phyloP scores from a whole-genome alignment of 305 asterid genomes.

The Fraxinus sp. region DNA sequence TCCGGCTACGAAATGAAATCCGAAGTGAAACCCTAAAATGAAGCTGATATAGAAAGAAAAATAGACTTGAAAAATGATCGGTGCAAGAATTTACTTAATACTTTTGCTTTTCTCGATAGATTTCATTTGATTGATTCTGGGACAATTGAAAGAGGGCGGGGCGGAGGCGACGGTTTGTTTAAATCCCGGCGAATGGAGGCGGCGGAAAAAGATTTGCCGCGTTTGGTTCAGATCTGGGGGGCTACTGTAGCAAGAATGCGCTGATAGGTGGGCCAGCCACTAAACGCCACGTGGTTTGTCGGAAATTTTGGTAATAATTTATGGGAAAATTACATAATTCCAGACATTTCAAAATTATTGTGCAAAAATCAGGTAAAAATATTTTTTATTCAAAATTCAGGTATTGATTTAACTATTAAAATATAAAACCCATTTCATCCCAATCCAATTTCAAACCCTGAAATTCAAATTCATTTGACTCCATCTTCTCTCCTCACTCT shows the following conservation, averaged over 20 bases:
- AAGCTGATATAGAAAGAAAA: constrained; percentile 24
- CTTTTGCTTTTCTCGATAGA: neutral
- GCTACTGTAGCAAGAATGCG: neutral
- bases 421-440: too few species aligned
- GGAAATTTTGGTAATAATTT: too few species aligned
- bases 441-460: too few species aligned
- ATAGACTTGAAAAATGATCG: neutral
- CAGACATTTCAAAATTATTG: too few species aligned
- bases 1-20: neutral
- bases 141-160: neutral
- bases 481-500: too few species aligned
- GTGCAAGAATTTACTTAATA: neutral
- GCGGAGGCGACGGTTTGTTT: neutral
- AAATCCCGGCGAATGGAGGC: neutral
- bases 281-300: neutral
- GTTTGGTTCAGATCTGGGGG: neutral
- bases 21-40: constrained; percentile 27
- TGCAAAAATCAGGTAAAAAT: too few species aligned
- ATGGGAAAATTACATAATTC: too few species aligned
- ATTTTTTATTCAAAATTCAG: too few species aligned
- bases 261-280: neutral
- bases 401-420: too few species aligned
- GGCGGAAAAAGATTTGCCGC: neutral
- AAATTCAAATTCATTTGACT: too few species aligned
- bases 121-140: neutral